Base-by-base conservation (phyloP, 139 green algal species). In the Closterium sp. region DNA sequence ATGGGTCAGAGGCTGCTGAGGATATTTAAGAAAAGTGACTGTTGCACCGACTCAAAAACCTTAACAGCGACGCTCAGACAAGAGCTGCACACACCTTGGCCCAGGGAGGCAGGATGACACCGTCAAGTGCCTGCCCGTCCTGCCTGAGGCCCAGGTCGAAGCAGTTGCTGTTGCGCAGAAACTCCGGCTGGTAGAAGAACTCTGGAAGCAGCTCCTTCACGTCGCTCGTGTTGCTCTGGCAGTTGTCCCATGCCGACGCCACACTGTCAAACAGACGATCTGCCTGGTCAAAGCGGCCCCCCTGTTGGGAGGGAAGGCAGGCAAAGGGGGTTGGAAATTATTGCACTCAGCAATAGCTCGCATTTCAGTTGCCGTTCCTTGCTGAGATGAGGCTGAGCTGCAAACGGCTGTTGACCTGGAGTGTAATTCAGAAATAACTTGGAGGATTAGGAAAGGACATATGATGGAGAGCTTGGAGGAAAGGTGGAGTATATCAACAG, bases 191-290 rank as follows among this genome's bases (percentile, higher is more conserved):
- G 89, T 94, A 96, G 90, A 93, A 96, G 70, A 95, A 96, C 91
- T 96, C 94, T 11, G 95, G 95, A 9, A 95, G 92, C n/a, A 96
- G 93, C 92, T 96, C 95, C 73, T 96, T 96, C 2, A 96, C 95
- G 88, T 96, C 95, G 30, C 86, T 91, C 31, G 92, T 94, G 92
- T 95, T 94, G 31, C 84, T 94, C 9, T 85, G 88, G 27, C 90
- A 89, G 86, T 94, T 93, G 28, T 89, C 28, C 89, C 89, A 96
- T n/a, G 85, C 87, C 3, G 32, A 87, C 22, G 31, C 86, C 85
- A 96, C 88, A 31, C 38, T 88, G 89, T 95, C 38, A 70, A 96
- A 96, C 31, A 96, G 70, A 28, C 95, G 89, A 88, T 96, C 95
- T 2, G 95, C 94, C 85, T 96, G 94, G 92, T 96, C 95, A 38